Conservation (phyloP, 257 asterid genomes). For the Nicotiana noctiflora region DNA sequence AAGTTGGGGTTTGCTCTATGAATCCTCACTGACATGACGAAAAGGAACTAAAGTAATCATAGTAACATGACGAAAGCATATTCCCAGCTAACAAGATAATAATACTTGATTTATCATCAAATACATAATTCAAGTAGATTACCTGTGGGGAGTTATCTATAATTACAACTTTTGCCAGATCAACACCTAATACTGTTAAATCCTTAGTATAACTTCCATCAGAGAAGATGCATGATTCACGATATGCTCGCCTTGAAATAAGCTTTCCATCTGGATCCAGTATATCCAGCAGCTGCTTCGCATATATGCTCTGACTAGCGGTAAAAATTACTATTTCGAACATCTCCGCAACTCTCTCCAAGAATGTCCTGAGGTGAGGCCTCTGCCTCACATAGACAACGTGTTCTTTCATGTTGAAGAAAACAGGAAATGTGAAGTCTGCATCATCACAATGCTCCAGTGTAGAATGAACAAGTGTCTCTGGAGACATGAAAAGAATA, state of each 20-base stretch:
- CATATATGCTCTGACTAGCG: conserved; percentile 96
- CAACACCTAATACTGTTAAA: conserved; percentile 89
- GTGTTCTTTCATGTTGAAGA: conserved; percentile 84
- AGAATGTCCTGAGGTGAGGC: conserved; percentile 74
- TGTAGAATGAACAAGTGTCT: conserved; percentile 93
- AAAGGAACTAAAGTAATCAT: background rate
- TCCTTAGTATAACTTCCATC: conserved; percentile 80
- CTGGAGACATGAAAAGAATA: conserved; percentile 38
- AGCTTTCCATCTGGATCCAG: conserved; percentile 83
- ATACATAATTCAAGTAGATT: conserved; percentile 11
- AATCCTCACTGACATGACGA: background rate
- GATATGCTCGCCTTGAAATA: conserved; percentile 81
- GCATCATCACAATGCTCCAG: conserved; percentile 72
- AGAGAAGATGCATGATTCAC: conserved; percentile 78
- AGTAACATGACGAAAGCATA: background rate
- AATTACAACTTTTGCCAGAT: conserved; percentile 83
- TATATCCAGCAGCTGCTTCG: conserved; percentile 71
- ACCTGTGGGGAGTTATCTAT: conserved; percentile 98
- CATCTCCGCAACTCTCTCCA: conserved; percentile 78
- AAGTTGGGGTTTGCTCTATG: background rate
- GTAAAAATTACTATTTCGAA: conserved; percentile 86
- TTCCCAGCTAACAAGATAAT: background rate
- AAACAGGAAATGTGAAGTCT: conserved; percentile 82
- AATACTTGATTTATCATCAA: background rate
- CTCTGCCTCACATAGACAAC: conserved; percentile 74